Evolutionary conservation across 192 early-diverging fungal species (phyloP).

Genomic region (Linnemannia zychae): DNA sequence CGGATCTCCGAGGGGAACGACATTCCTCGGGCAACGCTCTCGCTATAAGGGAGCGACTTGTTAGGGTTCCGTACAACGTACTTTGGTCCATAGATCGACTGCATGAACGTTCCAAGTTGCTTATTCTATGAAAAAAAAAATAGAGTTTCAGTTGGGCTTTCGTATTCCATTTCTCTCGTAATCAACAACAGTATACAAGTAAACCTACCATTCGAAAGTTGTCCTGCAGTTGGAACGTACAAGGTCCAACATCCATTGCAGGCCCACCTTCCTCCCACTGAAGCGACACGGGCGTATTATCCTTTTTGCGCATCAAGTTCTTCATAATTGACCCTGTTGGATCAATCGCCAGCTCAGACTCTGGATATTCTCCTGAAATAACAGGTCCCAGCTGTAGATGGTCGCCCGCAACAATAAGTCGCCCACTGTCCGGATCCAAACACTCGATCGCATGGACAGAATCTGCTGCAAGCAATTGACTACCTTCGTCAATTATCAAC

Average conservation of each 20-base stretch:
- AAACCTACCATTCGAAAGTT: constrained; percentile 66
- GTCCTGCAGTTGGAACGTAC: constrained; percentile 64
- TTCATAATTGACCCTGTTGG: constrained; percentile 65
- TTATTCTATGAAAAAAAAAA: constrained; percentile 51
- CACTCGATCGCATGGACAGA: constrained; percentile 59
- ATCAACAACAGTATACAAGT: background rate
- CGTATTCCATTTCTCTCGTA: background rate
- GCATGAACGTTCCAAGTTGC: constrained; percentile 62
- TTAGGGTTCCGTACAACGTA: constrained; percentile 31
- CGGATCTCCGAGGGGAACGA: constrained; percentile 37
- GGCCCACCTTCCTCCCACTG: constrained; percentile 24
- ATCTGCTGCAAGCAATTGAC: constrained; percentile 61
- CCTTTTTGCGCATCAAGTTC: constrained; percentile 59
- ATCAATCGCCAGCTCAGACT: constrained; percentile 46
- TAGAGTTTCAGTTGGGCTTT: background rate
- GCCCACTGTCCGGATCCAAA: constrained; percentile 45
- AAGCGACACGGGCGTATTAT: constrained; percentile 30
- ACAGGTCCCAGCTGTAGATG: constrained; percentile 69
- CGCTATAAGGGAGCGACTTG: constrained; percentile 42
- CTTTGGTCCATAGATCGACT: constrained; percentile 61
- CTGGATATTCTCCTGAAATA: constrained; percentile 58
- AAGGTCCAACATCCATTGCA: constrained; percentile 60
- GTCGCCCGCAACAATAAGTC: constrained; percentile 68
- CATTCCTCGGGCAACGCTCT: constrained; percentile 14
- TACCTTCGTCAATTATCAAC: constrained; percentile 54